Conservation (phyloP, 2,329 filamentous ascomycete species). For the Cadophora malorum region DNA sequence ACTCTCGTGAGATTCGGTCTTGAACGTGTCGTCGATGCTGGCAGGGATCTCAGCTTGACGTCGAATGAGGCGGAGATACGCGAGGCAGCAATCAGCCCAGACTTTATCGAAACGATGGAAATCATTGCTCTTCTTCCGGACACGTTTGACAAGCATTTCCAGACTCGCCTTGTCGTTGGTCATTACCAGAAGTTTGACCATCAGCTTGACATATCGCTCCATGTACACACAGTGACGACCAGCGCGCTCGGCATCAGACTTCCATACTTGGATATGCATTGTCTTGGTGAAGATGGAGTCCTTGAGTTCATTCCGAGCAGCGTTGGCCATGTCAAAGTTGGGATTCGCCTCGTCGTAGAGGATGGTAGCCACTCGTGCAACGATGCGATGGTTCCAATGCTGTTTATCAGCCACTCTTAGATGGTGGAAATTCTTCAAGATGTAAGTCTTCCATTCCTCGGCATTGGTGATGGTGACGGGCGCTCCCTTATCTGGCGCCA, state of each 20-base stretch:
- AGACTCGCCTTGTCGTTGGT: slow-evolving; percentile 67
- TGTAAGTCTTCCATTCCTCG: slow-evolving; percentile 65
- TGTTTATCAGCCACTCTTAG: slow-evolving; percentile 64
- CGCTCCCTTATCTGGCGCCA: slow-evolving; percentile 41
- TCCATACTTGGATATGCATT: slow-evolving; percentile 76
- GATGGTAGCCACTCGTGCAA: slow-evolving; percentile 64
- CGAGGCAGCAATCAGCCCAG: slow-evolving; percentile 42
- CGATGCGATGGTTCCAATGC: slow-evolving; percentile 79
- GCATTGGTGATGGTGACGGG: slow-evolving; percentile 38
- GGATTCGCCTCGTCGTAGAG: slow-evolving; percentile 61
- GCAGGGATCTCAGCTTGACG: slow-evolving; percentile 61
- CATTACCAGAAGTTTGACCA: slow-evolving; percentile 64
- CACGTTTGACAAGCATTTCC: slow-evolving; percentile 67
- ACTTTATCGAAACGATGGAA: slow-evolving; percentile 40
- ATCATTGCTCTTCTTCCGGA: slow-evolving; percentile 68
- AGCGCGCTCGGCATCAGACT: slow-evolving; percentile 71
- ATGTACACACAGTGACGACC: slow-evolving; percentile 78
- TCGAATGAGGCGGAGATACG: slow-evolving; percentile 57
- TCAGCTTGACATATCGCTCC: slow-evolving; percentile 71
- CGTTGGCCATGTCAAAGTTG: slow-evolving; percentile 54
- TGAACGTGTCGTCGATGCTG: slow-evolving; percentile 71
- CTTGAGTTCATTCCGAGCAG: slow-evolving; percentile 68
- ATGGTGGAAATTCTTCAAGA: slow-evolving; percentile 52
- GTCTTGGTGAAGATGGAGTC: slow-evolving; percentile 78
- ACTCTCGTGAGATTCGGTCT: slow-evolving; percentile 67